These are phyloP conservation scores for Phytopythium boreale DNA, from an alignment of 352 stramenopile genomes.

Conservation along the genomic window DNA sequence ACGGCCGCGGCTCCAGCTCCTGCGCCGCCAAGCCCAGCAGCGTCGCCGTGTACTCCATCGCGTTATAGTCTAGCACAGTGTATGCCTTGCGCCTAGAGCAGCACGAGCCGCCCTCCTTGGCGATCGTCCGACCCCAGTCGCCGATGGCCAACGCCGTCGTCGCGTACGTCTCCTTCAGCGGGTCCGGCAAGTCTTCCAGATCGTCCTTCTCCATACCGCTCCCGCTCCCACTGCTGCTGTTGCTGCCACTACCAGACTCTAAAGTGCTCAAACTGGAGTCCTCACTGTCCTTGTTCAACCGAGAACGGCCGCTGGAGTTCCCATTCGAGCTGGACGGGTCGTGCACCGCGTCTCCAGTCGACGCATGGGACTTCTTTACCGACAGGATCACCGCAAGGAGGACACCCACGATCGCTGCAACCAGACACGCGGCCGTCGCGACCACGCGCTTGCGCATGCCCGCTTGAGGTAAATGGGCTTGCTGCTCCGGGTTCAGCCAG, in stretches of 20 bases:
- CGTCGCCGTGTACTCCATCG: constrained; percentile 62
- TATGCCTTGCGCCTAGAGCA: constrained; percentile 54
- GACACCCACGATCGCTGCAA: neutral
- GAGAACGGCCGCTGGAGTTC: neutral
- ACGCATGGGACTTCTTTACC: neutral
- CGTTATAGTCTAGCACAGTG: constrained; percentile 65
- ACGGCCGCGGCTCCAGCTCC: constrained; percentile 22
- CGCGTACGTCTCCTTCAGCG: constrained; percentile 36
- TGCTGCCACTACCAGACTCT: neutral
- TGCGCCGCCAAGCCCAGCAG: constrained; percentile 48
- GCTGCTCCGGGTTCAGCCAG: neutral
- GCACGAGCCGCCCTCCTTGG: constrained; percentile 58
- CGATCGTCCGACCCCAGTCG: constrained; percentile 68
- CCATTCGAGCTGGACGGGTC: neutral
- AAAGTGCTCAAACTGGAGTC: neutral
- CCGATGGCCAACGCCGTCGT: constrained; percentile 65
- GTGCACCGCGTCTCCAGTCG: neutral
- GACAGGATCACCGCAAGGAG: constrained; percentile 6
- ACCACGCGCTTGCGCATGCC: constrained; percentile 2
- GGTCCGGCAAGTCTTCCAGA: constrained; percentile 25
- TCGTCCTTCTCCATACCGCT: constrained; percentile 18
- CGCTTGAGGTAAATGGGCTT: too few relatives aligned
- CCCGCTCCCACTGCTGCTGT: constrained; percentile 10
- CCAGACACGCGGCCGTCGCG: neutral
- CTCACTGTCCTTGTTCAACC: neutral